Conservation (phyloP, 805 yeast species). For the Candida caryicola region DNA sequence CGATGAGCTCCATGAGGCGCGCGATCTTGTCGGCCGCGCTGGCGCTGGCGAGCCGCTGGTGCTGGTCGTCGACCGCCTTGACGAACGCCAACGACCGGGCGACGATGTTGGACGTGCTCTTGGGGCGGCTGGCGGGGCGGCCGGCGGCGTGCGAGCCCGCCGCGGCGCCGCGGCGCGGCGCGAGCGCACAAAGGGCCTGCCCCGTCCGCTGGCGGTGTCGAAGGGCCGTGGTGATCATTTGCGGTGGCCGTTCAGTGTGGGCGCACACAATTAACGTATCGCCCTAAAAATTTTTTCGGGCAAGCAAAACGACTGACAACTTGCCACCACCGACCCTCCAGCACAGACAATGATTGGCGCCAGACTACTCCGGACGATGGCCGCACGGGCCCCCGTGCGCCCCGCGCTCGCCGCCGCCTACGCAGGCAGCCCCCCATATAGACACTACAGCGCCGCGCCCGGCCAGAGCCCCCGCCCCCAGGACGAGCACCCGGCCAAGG, state of each 20-base stretch:
- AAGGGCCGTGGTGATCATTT: neutral
- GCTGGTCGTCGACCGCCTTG: slow-evolving; percentile 26
- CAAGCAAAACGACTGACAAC: no score
- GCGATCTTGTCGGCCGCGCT: slow-evolving; percentile 21
- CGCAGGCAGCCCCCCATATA: neutral
- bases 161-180: no score
- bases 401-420: neutral
- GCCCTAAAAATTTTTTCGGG: no score
- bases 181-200: no score
- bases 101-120: slow-evolving; percentile 10
- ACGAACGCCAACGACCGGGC: slow-evolving; percentile 25
- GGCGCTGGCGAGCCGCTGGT: slow-evolving; percentile 18
- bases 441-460: neutral
- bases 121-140: no score
- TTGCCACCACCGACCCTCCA: no score
- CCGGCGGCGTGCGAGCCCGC: no score
- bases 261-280: no score
- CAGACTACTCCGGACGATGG: neutral
- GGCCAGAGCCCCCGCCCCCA: neutral
- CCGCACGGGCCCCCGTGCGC: neutral
- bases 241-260: no score
- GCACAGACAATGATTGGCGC: neutral
- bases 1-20: slow-evolving; percentile 22
- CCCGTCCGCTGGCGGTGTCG: neutral
- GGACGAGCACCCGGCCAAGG: neutral